These are phyloP conservation scores for Yarrowia alimentaria DNA, from an alignment of 805 yeast genomes.

Conservation along the genomic window DNA sequence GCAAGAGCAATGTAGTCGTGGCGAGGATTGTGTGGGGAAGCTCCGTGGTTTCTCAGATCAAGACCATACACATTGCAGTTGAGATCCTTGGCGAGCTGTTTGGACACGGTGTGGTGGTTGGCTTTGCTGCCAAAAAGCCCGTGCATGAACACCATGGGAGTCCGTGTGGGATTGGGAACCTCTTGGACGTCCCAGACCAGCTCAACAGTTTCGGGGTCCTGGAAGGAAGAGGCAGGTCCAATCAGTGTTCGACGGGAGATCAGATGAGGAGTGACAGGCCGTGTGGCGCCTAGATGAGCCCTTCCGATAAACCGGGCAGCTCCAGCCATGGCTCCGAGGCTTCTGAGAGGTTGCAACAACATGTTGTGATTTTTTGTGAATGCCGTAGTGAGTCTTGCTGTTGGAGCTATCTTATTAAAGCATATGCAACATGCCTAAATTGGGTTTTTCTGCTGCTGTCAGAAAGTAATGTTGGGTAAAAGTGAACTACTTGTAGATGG, in stretches of 20 bases:
- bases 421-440: too few relatives aligned
- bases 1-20: constrained; percentile 81
- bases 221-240: constrained; percentile 18
- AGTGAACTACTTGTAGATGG: too few relatives aligned
- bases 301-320: too few relatives aligned
- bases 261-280: neutral
- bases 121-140: constrained; percentile 83
- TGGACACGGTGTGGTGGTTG: constrained; percentile 79
- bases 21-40: constrained; percentile 70
- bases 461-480: too few relatives aligned
- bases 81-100: constrained; percentile 41
- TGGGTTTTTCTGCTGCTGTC: too few relatives aligned
- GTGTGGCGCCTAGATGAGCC: too few relatives aligned
- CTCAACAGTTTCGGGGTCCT: constrained; percentile 44
- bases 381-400: too few relatives aligned
- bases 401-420: too few relatives aligned
- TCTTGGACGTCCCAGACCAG: constrained; percentile 54
- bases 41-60: constrained; percentile 89
- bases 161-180: constrained; percentile 32
- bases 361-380: too few relatives aligned
- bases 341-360: too few relatives aligned
- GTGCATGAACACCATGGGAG: constrained; percentile 75
- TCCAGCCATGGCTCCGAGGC: too few relatives aligned
- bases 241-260: constrained; percentile 1
- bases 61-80: constrained; percentile 40